Base-by-base conservation (phyloP, 768 basidiomycete species). In the Boletus huronensis region DNA sequence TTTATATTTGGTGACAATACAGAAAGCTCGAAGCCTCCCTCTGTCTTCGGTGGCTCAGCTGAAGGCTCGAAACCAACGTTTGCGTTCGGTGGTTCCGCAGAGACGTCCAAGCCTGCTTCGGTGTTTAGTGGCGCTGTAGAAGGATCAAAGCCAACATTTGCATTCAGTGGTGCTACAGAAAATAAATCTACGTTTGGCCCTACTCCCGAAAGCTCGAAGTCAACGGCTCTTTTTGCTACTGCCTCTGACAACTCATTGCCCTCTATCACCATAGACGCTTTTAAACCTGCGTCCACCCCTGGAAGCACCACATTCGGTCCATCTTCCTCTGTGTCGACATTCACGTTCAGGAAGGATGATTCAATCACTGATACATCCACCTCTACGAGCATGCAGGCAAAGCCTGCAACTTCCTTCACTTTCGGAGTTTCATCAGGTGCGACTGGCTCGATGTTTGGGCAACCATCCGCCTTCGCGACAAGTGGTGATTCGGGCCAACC, bases 391-490 rank as follows among this genome's bases (percentile, higher is more conserved):
- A 60, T 63, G 11, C 63, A 70, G 16, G 52, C 67, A 32, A 70
- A 72, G 17, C 69, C 74, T 23, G 63, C 68, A 50, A 43, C 65
- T 23, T 54, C 70, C 50, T 58, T 50, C 45, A 31, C 31, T 16
- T 67, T 67, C 14, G 63, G 54, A 32, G 58, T 57, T 39, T 42
- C 60, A 19, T 41, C 61, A 26, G 29, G 31, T 35, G 23, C 48
- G 13, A 42, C 54, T 16, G 46, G 56, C 3, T 54, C 57, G 8
- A 26, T 43, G 26, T 57, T 58, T 35, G 52, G 57, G n/a, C 63
- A 65, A 40, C 28, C 48, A 6, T 50, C 46, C 9, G 11, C 45
- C 6, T 46, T 54, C 21, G 35, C 53, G 4, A 32, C 50, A 7
- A 51, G 36, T 16, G 47, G 50, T 25, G 48, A 57, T 31, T 52